A percentile compares a stretch with the other conserved stretches of the same genome.
These are phyloP conservation scores for Dentipellis sp. DNA, from an alignment of 768 basidiomycete genomes.

Conservation along the genomic window DNA sequence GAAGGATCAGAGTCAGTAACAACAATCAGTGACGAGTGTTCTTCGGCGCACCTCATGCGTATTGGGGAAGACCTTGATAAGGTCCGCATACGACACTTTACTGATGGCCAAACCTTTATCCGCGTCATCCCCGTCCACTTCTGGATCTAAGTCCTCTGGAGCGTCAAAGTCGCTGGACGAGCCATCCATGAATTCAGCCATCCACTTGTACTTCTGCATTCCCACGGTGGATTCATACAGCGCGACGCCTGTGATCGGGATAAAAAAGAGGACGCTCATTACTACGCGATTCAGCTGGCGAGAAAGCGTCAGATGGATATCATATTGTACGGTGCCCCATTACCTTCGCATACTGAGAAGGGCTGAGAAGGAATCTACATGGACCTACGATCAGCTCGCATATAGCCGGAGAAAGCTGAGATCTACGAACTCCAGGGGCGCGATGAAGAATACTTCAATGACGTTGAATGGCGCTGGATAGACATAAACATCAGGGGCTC, in stretches of 20 bases:
- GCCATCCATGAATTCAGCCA: constrained; percentile 54
- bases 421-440: constrained; percentile 72
- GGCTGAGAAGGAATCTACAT: constrained; percentile 1
- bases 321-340: constrained; percentile 4
- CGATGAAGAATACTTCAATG: constrained; percentile 69
- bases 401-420: not conserved
- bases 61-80: constrained; percentile 68
- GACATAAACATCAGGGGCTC: constrained; percentile 76
- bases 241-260: constrained; percentile 68
- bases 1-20: not conserved
- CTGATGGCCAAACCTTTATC: constrained; percentile 54
- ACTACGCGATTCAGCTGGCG: constrained; percentile 62
- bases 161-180: constrained; percentile 52
- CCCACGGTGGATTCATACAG: constrained; percentile 59
- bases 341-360: constrained; percentile 48
- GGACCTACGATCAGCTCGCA: not conserved
- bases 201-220: constrained; percentile 45
- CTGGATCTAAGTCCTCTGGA: constrained; percentile 48
- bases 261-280: constrained; percentile 75
- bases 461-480: constrained; percentile 94
- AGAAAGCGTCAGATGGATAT: not conserved
- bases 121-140: constrained; percentile 44
- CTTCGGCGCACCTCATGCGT: constrained; percentile 46
- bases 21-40: not conserved
- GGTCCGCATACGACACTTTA: constrained; percentile 57